Percentiles rank a stretch among this genome's conserved stretches.
Evolutionary conservation across 768 basidiomycete genomes (phyloP).

Genomic region (Amanita phalloides): DNA sequence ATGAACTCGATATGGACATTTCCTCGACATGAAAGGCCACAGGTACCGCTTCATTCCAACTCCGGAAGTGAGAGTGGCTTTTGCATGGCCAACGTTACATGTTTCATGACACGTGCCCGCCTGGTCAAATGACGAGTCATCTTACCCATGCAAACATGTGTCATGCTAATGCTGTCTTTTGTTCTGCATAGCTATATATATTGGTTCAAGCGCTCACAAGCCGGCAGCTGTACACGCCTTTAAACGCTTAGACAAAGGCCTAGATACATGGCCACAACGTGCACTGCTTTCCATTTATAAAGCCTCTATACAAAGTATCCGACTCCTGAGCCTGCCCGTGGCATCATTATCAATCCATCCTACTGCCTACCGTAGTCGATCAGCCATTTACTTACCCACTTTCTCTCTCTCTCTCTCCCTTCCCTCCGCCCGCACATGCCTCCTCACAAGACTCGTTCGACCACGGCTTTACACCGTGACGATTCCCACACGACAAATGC

Average conservation of each 20-base stretch:
- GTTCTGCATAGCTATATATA: too few species aligned
- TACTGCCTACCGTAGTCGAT: background rate
- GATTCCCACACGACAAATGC: background rate
- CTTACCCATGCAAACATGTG: too few species aligned
- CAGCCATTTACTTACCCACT: conserved; percentile 1
- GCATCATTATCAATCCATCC: background rate
- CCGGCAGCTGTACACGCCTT: background rate
- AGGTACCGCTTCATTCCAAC: too few species aligned
- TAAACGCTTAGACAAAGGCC: conserved; percentile 5
- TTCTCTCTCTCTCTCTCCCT: background rate
- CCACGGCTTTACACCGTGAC: background rate
- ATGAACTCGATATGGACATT: too few species aligned
- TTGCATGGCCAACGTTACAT: too few species aligned
- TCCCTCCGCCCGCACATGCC: background rate
- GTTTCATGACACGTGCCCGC: too few species aligned
- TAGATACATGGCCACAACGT: conserved; percentile 6
- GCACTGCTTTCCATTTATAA: conserved; percentile 8
- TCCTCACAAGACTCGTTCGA: conserved; percentile 1
- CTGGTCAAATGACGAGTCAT: too few species aligned
- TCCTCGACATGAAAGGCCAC: too few species aligned
- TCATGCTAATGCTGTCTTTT: too few species aligned
- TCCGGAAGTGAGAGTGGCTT: too few species aligned
- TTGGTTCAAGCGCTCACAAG: too few species aligned
- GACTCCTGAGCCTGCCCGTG: background rate
- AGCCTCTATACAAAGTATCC: background rate